Percentiles rank a stretch among this genome's conserved stretches.
These are phyloP conservation scores for Aspergillus latus DNA, from an alignment of 2,329 filamentous ascomycete species.

Conservation along the genomic window DNA sequence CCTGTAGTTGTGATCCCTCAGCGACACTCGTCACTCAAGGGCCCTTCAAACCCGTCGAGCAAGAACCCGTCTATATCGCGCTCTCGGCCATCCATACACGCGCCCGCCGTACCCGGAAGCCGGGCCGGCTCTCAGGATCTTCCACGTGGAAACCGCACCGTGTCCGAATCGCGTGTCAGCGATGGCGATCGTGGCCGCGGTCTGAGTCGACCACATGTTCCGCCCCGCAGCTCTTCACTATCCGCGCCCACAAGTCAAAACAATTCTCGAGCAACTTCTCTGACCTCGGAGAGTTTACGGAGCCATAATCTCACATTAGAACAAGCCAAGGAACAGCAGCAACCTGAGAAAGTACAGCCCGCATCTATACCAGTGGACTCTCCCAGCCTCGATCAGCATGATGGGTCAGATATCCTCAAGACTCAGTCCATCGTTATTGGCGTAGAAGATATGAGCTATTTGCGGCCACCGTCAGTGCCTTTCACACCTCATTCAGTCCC, in stretches of 20 bases:
- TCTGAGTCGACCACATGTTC: constrained; percentile 35
- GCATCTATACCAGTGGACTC: constrained; percentile 19
- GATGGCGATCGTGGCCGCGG: constrained; percentile 30
- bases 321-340: constrained; percentile 20
- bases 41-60: constrained; percentile 38
- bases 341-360: constrained; percentile 18
- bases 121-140: constrained; percentile 34
- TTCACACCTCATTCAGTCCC: constrained; percentile 50
- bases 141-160: constrained; percentile 36
- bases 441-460: constrained; percentile 41
- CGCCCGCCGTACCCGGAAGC: constrained; percentile 39
- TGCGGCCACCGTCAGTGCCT: constrained; percentile 51
- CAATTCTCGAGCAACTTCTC: constrained; percentile 46
- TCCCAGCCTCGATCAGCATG: constrained; percentile 18
- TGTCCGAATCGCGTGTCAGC: constrained; percentile 42
- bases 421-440: constrained; percentile 38
- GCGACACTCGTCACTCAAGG: constrained; percentile 45
- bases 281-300: constrained; percentile 45
- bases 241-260: constrained; percentile 49
- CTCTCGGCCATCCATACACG: constrained; percentile 41
- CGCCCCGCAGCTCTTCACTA: constrained; percentile 45
- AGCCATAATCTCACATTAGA: constrained; percentile 35
- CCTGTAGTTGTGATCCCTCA: constrained; percentile 51
- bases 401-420: constrained; percentile 31
- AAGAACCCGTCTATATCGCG: constrained; percentile 38